A percentile compares a stretch with the other conserved stretches of the same genome.
Evolutionary conservation across 306 rosid species (phyloP).

Genomic region (Castanopsis chinensis): DNA sequence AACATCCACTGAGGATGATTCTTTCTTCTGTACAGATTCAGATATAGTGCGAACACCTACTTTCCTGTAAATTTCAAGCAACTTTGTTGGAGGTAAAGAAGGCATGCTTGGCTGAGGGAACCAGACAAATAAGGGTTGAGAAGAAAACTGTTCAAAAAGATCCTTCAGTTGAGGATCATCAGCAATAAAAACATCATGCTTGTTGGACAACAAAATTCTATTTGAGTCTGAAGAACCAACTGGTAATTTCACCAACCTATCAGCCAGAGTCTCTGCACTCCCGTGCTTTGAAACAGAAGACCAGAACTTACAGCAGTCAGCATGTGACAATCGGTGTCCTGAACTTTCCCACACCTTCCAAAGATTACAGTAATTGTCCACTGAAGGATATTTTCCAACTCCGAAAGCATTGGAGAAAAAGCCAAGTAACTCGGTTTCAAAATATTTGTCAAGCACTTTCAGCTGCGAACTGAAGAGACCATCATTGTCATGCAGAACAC

Average conservation of each 20-base stretch:
- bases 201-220: slow-evolving; percentile 40
- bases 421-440: slow-evolving; percentile 23
- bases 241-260: slow-evolving; percentile 54
- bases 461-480: slow-evolving; percentile 40
- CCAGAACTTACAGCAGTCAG: slow-evolving; percentile 68
- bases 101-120: slow-evolving; percentile 25
- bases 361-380: slow-evolving; percentile 52
- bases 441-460: slow-evolving; percentile 29
- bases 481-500: slow-evolving; percentile 51
- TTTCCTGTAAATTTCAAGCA: slow-evolving; percentile 46
- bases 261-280: slow-evolving; percentile 28
- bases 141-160: slow-evolving; percentile 39
- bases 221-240: slow-evolving; percentile 23
- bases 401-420: slow-evolving; percentile 47
- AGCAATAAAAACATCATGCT: slow-evolving; percentile 50
- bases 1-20: slow-evolving; percentile 6
- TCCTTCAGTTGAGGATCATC: slow-evolving; percentile 66
- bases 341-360: slow-evolving; percentile 73
- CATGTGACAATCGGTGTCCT: slow-evolving; percentile 28
- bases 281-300: slow-evolving; percentile 37
- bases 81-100: background rate
- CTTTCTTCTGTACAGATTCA: slow-evolving; percentile 45
- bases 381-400: slow-evolving; percentile 36
- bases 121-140: slow-evolving; percentile 62
- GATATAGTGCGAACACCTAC: slow-evolving; percentile 59